phyloP scores from a whole-genome alignment of 306 rosid genomes.

The Vicia sativa region DNA sequence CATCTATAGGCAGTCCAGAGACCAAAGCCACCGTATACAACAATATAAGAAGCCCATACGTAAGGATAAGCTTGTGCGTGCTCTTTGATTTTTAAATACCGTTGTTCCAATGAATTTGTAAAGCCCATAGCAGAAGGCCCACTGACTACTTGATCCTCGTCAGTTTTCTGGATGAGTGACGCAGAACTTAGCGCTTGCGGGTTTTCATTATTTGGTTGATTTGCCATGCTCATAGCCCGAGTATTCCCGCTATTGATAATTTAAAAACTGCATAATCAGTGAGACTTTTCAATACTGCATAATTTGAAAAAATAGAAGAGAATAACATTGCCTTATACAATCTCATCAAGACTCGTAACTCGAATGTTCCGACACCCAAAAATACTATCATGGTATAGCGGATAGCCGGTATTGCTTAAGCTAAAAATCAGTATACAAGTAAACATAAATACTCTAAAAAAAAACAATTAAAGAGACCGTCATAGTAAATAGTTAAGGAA shows the following conservation, averaged over 20 bases:
- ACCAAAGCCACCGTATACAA: conserved; percentile 76
- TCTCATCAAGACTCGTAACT: no score
- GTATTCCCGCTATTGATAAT: conserved; percentile 6
- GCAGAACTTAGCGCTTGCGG: conserved; percentile 42
- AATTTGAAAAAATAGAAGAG: conserved; percentile 15
- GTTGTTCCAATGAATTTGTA: conserved; percentile 51
- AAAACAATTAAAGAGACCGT: no score
- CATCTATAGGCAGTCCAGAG: conserved; percentile 74
- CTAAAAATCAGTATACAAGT: no score
- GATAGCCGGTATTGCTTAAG: no score
- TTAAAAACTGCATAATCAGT: conserved; percentile 37
- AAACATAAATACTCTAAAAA: no score
- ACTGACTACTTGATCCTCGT: conserved; percentile 46
- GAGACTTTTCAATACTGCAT: conserved; percentile 17
- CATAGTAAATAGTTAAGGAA: no score
- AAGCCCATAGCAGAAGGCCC: conserved; percentile 40
- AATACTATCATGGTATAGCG: no score
- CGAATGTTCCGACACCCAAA: no score
- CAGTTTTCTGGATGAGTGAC: conserved; percentile 38
- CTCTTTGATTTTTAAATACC: conserved; percentile 60
- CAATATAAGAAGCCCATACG: conserved; percentile 82
- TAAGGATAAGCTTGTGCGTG: conserved; percentile 78
- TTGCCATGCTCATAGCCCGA: conserved; percentile 39
- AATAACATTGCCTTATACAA: conserved; percentile 4
- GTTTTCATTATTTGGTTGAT: conserved; percentile 34